Conservation (phyloP, 352 stramenopile genomes). For the Phytophthora macrochlamydospora region DNA sequence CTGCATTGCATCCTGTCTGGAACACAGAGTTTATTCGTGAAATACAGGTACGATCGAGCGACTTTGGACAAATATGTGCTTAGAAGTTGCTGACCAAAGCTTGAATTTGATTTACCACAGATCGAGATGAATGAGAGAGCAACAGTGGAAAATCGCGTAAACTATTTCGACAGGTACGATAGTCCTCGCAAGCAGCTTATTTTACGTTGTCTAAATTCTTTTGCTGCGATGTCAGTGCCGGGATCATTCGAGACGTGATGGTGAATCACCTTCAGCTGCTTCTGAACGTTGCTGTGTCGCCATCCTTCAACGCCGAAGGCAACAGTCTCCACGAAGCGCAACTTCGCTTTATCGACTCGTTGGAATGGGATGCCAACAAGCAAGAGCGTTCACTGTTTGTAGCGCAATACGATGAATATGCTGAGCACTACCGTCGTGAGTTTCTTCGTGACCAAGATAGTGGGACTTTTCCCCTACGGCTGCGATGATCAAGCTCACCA, state of each 20-base stretch:
- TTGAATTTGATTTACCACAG: conserved; percentile 9
- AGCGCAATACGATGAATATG: conserved; percentile 47
- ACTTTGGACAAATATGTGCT: neutral
- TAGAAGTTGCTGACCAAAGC: neutral
- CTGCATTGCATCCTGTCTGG: conserved; percentile 37
- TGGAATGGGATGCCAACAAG: conserved; percentile 5
- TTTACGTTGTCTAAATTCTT: neutral
- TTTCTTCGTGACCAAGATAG: conserved; percentile 7
- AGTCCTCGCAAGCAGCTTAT: neutral
- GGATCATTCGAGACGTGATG: conserved; percentile 85
- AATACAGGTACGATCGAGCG: conserved; percentile 17
- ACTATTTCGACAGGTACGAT: conserved; percentile 72
- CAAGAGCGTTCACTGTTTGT: conserved; percentile 8
- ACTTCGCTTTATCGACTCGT: conserved; percentile 24
- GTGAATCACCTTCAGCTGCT: conserved; percentile 83
- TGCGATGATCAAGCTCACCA: conserved; percentile 38
- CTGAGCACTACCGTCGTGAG: conserved; percentile 30
- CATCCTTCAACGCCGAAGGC: conserved; percentile 29
- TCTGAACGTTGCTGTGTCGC: conserved; percentile 37
- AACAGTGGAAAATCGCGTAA: conserved; percentile 58
- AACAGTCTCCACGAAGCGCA: conserved; percentile 14
- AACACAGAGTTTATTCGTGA: conserved; percentile 24
- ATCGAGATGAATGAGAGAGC: conserved; percentile 79
- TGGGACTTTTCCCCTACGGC: conserved; percentile 41
- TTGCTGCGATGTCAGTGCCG: conserved; percentile 31